Evolutionary conservation across 2,329 filamentous ascomycete species (phyloP).

Genomic region (Nakataea oryzae): DNA sequence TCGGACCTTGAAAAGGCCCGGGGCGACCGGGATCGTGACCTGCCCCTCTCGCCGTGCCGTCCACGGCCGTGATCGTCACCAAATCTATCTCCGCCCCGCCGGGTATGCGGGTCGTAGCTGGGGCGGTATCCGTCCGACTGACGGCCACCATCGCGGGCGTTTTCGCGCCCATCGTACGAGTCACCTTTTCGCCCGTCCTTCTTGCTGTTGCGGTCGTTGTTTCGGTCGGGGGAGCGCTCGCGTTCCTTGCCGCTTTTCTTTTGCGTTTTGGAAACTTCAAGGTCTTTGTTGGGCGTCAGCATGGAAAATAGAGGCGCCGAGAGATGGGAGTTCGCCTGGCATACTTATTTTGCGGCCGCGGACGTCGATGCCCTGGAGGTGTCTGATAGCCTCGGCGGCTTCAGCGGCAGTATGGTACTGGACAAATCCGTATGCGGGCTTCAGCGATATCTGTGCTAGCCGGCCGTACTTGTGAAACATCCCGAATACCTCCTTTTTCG

Average conservation of each 20-base stretch:
- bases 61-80: background rate
- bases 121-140: constrained; percentile 1
- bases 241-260: constrained; percentile 50
- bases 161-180: constrained; percentile 9
- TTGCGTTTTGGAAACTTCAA: constrained; percentile 83
- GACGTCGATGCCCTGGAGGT: constrained; percentile 71
- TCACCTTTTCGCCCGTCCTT: constrained; percentile 38
- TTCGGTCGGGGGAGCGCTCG: constrained; percentile 50
- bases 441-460: constrained; percentile 89
- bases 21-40: constrained; percentile 1
- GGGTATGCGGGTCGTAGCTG: background rate
- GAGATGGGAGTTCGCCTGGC: constrained; percentile 21
- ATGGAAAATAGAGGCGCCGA: background rate
- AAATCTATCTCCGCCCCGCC: background rate
- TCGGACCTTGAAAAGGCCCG: background rate
- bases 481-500: constrained; percentile 88
- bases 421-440: constrained; percentile 93
- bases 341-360: constrained; percentile 89
- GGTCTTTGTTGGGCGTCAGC: constrained; percentile 42
- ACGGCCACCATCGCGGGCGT: background rate
- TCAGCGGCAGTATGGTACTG: constrained; percentile 75
- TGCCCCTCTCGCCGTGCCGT: background rate
- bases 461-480: constrained; percentile 78
- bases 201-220: constrained; percentile 15
- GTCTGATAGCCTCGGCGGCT: constrained; percentile 63